Percentiles rank a stretch among this genome's conserved stretches.
phyloP scores from a whole-genome alignment of 2,329 filamentous ascomycete genomes.

The Botrytis porri region DNA sequence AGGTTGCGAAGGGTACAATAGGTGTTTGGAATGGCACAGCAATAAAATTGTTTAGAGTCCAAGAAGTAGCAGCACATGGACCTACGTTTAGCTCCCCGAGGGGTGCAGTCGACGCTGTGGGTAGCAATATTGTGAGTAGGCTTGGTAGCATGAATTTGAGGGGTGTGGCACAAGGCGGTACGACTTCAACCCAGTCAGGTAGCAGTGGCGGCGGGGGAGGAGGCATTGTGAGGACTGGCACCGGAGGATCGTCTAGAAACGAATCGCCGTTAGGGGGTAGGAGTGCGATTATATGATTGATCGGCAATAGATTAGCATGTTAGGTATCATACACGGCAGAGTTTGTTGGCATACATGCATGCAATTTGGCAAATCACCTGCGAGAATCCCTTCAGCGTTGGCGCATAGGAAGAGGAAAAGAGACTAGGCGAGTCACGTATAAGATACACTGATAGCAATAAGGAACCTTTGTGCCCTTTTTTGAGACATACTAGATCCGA shows the following conservation, averaged over 20 bases:
- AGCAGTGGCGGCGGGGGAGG: not conserved
- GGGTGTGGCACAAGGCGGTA: slow-evolving; percentile 26
- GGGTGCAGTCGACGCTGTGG: slow-evolving; percentile 89
- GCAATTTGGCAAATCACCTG: slow-evolving; percentile 4
- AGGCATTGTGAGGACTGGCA: slow-evolving; percentile 19
- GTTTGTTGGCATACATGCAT: slow-evolving; percentile 1
- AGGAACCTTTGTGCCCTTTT: not conserved
- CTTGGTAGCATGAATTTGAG: slow-evolving; percentile 67
- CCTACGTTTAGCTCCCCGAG: slow-evolving; percentile 80
- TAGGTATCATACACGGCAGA: not conserved
- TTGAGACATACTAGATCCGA: not conserved
- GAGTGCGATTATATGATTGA: slow-evolving; percentile 20
- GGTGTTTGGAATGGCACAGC: slow-evolving; percentile 92
- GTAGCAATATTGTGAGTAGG: slow-evolving; percentile 81
- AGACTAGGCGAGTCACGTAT: not conserved
- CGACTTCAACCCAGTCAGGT: not conserved
- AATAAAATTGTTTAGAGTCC: slow-evolving; percentile 85
- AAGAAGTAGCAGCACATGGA: slow-evolving; percentile 76
- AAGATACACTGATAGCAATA: slow-evolving; percentile 2
- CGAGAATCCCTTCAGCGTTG: slow-evolving; percentile 1
- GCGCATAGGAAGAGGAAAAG: not conserved
- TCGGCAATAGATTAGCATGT: not conserved
- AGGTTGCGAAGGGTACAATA: slow-evolving; percentile 78
- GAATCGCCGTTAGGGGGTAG: slow-evolving; percentile 16
- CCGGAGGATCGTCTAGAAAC: slow-evolving; percentile 17